Conservation (phyloP, 1,284 basidiomycete genomes). For the Cryptococcus sp. region DNA sequence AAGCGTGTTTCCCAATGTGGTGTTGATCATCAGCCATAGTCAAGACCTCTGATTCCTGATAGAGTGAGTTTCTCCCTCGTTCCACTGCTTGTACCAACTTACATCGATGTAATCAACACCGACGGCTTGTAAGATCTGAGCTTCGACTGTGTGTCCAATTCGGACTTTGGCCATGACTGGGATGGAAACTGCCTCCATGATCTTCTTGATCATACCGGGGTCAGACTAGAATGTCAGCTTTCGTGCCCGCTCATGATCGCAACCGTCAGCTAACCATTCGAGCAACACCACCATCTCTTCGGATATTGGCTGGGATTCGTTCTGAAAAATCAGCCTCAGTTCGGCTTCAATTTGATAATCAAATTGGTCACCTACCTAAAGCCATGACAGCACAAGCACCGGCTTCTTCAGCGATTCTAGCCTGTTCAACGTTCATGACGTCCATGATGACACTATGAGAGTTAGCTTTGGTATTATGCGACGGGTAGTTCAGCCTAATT, state of each 20-base stretch:
- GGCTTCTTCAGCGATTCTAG: constrained; percentile 94
- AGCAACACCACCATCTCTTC: constrained; percentile 82
- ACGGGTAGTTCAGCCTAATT: no score
- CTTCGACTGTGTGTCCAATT: constrained; percentile 96
- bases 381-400: constrained; percentile 99
- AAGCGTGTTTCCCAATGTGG: constrained; percentile 75
- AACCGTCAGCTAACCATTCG: constrained; percentile 66
- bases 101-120: constrained; percentile 96
- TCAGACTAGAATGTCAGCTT: constrained; percentile 62
- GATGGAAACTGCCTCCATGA: constrained; percentile 85
- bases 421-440: constrained; percentile 58
- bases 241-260: not conserved
- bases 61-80: not conserved
- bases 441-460: constrained; percentile 88
- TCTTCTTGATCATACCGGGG: constrained; percentile 94
- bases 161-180: constrained; percentile 60
- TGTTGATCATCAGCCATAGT: constrained; percentile 91
- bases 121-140: constrained; percentile 90
- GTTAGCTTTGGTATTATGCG: not conserved
- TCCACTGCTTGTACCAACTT: constrained; percentile 8
- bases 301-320: constrained; percentile 93
- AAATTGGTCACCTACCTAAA: constrained; percentile 15
- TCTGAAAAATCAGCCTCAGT: constrained; percentile 51
- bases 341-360: not conserved
- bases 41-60: constrained; percentile 80